Percentiles rank a stretch among this genome's conserved stretches.
Conservation (phyloP, 202 grass and related monocot genomes). For the Eragrostis tef region DNA sequence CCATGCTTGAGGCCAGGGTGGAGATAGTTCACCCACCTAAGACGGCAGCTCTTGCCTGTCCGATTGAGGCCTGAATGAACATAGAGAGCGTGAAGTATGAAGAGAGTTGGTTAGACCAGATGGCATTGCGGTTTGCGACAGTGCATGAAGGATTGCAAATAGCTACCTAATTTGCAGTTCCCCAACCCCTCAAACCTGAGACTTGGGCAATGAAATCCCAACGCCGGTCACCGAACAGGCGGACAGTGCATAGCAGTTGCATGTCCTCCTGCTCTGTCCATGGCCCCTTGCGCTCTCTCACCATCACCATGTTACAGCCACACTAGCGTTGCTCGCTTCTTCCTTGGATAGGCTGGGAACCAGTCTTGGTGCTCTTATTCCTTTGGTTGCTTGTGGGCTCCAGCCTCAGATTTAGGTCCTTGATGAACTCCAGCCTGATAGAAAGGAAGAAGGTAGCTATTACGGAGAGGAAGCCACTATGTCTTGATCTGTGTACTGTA, state of each 20-base stretch:
- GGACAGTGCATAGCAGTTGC: constrained; percentile 58
- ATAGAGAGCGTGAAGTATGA: constrained; percentile 3
- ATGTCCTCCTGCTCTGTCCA: constrained; percentile 64
- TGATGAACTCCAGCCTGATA: constrained; percentile 33
- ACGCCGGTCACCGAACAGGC: constrained; percentile 62
- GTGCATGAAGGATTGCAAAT: constrained; percentile 48
- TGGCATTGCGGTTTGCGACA: constrained; percentile 16
- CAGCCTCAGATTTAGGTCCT: constrained; percentile 33
- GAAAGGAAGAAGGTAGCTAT: constrained; percentile 16
- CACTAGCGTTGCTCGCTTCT: constrained; percentile 33
- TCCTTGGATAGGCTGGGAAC: constrained; percentile 42
- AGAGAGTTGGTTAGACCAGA: constrained; percentile 34
- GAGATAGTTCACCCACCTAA: constrained; percentile 79
- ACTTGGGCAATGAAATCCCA: constrained; percentile 70
- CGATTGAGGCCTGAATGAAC: constrained; percentile 57
- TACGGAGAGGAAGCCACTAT: constrained; percentile 30
- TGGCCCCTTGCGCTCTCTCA: constrained; percentile 56
- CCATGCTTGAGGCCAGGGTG: constrained; percentile 76
- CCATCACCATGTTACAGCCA: constrained; percentile 46
- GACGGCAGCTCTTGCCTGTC: constrained; percentile 77
- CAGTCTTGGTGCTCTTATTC: constrained; percentile 17
- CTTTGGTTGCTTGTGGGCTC: constrained; percentile 33
- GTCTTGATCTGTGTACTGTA: constrained; percentile 40
- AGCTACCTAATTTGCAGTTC: constrained; percentile 51
- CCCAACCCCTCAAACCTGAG: constrained; percentile 72